Evolutionary conservation across 495 filamentous ascomycete species (phyloP).

Genomic region (Aspergillus baeticus): DNA sequence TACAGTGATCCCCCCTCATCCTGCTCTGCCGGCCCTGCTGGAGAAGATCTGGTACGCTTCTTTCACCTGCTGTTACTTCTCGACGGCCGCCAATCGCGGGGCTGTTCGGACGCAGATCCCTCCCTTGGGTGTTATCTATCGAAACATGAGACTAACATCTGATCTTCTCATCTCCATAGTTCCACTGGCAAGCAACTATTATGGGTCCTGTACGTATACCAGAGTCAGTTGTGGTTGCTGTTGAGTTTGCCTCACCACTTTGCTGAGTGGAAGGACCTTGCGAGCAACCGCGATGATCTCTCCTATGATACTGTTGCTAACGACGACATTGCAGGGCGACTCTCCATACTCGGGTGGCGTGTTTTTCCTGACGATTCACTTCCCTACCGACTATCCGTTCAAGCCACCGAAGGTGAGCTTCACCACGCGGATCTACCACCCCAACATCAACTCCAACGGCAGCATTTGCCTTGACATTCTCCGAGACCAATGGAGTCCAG

Average conservation of each 20-base stretch:
- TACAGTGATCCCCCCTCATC: conserved; percentile 95
- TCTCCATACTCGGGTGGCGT: conserved; percentile 96
- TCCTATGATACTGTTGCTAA: conserved; percentile 15
- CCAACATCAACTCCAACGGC: conserved; percentile 99
- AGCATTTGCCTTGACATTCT: conserved; percentile 98
- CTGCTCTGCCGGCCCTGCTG: conserved; percentile 93
- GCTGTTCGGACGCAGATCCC: conserved; percentile 6
- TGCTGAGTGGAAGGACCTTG: conserved; percentile 11
- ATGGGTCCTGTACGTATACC: conserved; percentile 93
- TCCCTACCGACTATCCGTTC: conserved; percentile 99
- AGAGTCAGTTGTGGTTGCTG: background rate
- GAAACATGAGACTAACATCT: conserved; percentile 21
- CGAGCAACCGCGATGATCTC: conserved; percentile 22
- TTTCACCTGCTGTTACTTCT: conserved; percentile 12
- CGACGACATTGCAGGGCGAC: conserved; percentile 59
- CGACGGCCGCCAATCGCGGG: conserved; percentile 19
- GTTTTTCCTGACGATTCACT: conserved; percentile 97
- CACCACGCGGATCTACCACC: conserved; percentile 98
- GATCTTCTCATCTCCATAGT: conserved; percentile 52
- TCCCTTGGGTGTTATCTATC: background rate
- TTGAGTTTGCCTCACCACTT: background rate
- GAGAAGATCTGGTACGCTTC: conserved; percentile 89
- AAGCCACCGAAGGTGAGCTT: conserved; percentile 99
- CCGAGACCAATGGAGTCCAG: conserved; percentile 98
- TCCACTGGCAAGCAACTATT: conserved; percentile 99